Percentiles rank a stretch among this genome's conserved stretches.
Evolutionary conservation across 345 rosid genomes (phyloP).

Genomic region (Eucalyptus grandis): DNA sequence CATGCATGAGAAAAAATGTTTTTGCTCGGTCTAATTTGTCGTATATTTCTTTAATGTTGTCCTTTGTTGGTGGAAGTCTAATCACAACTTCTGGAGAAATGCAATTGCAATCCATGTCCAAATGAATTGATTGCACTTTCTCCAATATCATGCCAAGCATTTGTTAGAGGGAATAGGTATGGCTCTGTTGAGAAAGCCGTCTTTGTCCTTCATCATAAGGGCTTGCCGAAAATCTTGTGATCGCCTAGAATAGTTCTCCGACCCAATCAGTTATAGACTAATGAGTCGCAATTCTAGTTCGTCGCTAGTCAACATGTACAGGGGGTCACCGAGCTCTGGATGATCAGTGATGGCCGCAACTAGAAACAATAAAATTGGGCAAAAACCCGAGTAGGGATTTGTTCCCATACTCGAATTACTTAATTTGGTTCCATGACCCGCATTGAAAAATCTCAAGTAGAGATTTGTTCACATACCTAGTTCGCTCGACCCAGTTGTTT

Average conservation of each 20-base stretch:
- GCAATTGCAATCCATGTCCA: background rate
- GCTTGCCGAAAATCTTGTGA: background rate
- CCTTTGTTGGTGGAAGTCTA: background rate
- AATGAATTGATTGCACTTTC: too few species aligned
- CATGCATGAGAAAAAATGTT: background rate
- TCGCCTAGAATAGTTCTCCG: background rate
- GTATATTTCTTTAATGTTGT: background rate
- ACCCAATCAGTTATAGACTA: fast-evolving
- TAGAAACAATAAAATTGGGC: fast-evolving
- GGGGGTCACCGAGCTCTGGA: background rate
- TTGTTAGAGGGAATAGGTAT: background rate
- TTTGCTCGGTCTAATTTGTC: background rate
- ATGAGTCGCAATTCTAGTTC: fast-evolving
- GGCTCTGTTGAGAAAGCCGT: fast-evolving
- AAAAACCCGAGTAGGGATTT: too few species aligned
- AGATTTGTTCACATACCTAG: too few species aligned
- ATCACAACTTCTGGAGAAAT: fast-evolving
- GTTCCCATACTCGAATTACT: too few species aligned
- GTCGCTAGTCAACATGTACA: fast-evolving
- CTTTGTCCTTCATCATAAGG: background rate
- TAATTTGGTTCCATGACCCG: too few species aligned
- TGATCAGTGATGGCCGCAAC: too few species aligned
- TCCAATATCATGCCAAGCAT: background rate
- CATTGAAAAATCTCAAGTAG: too few species aligned
- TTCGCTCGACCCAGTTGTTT: fast-evolving